Percentiles rank a stretch among this genome's conserved stretches.
Conservation (phyloP, 768 basidiomycete species). For the Chlorophyllum brunneum region DNA sequence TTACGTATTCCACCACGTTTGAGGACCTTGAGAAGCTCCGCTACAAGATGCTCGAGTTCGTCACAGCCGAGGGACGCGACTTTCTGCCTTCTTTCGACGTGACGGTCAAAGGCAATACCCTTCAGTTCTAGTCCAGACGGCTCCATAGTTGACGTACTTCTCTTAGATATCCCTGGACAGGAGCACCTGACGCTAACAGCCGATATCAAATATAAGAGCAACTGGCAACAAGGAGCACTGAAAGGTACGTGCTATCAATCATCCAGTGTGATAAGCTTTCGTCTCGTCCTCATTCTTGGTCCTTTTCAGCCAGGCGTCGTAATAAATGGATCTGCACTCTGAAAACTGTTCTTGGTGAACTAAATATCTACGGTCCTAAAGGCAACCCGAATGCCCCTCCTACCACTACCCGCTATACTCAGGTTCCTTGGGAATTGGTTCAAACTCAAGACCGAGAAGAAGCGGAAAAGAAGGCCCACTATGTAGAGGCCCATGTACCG, state of each 20-base stretch:
- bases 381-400: constrained; percentile 56
- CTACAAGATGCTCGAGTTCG: constrained; percentile 75
- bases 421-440: constrained; percentile 71
- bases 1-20: constrained; percentile 73
- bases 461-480: constrained; percentile 18
- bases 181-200: constrained; percentile 71
- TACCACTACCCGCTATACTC: constrained; percentile 55
- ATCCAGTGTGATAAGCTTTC: no score
- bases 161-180: constrained; percentile 74
- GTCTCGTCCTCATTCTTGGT: no score
- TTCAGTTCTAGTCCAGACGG: no score
- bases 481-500: constrained; percentile 20
- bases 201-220: constrained; percentile 87
- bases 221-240: constrained; percentile 75
- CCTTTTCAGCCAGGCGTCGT: constrained; percentile 63
- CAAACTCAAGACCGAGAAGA: constrained; percentile 35
- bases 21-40: constrained; percentile 78
- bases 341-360: constrained; percentile 64
- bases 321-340: constrained; percentile 93
- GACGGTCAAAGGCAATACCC: constrained; percentile 58
- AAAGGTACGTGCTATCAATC: constrained; percentile 54
- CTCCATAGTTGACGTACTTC: no score
- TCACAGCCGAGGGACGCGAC: constrained; percentile 68
- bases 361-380: constrained; percentile 64
- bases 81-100: constrained; percentile 77